These are phyloP conservation scores for Peribolospora kevripleyi DNA, from an alignment of 768 basidiomycete genomes.

Conservation along the genomic window DNA sequence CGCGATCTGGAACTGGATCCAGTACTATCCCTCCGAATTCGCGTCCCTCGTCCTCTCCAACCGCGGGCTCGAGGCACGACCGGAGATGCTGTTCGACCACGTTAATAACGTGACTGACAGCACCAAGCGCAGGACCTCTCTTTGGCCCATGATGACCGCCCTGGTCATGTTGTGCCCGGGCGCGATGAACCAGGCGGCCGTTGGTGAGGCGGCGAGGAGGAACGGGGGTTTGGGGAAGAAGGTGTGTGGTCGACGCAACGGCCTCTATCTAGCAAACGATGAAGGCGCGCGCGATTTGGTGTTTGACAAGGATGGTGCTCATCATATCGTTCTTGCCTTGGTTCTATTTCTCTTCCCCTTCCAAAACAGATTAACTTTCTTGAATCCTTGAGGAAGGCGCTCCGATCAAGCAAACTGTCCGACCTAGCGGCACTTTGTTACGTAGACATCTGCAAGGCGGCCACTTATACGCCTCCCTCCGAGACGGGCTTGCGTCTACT, in stretches of 20 bases:
- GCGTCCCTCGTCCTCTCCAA: conserved; percentile 41
- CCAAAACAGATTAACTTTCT: conserved; percentile 25
- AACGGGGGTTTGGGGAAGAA: conserved; percentile 13
- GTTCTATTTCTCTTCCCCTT: background rate
- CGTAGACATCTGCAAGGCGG: conserved; percentile 54
- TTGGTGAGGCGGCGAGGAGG: conserved; percentile 7
- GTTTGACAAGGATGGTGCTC: no score
- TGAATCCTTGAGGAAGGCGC: conserved; percentile 25
- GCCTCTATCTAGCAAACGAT: no score
- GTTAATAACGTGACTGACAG: conserved; percentile 28
- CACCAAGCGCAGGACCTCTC: conserved; percentile 23
- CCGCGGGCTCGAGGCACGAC: conserved; percentile 44
- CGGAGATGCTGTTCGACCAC: conserved; percentile 67
- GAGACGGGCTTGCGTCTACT: conserved; percentile 34
- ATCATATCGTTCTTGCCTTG: no score
- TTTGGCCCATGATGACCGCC: conserved; percentile 61
- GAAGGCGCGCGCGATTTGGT: no score
- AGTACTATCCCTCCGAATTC: conserved; percentile 50
- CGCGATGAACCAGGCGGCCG: conserved; percentile 30
- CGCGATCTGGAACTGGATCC: conserved; percentile 79
- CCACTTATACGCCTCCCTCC: conserved; percentile 28
- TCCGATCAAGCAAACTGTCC: conserved; percentile 31
- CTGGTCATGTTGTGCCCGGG: conserved; percentile 54
- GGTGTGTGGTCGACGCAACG: background rate
- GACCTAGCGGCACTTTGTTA: conserved; percentile 48